A percentile compares a stretch with the other conserved stretches of the same genome.
phyloP scores from a whole-genome alignment of 306 rosid genomes.

The Delonix regia region DNA sequence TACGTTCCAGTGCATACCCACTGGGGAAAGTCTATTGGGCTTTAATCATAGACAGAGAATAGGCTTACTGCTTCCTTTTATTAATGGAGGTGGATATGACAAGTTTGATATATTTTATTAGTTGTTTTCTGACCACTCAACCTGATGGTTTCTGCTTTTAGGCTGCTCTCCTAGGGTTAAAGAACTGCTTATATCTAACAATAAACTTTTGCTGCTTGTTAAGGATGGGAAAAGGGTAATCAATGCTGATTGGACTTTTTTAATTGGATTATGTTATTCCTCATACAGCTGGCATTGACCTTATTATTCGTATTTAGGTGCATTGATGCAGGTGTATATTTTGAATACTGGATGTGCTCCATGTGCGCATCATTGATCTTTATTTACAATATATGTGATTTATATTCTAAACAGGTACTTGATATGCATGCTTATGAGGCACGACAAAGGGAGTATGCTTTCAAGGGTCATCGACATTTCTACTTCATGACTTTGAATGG shows the following conservation, averaged over 20 bases:
- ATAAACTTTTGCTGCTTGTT: constrained; percentile 10
- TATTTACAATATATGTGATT: constrained; percentile 29
- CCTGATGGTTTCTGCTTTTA: constrained; percentile 12
- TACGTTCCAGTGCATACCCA: constrained; percentile 26
- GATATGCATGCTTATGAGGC: constrained; percentile 83
- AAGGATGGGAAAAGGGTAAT: constrained; percentile 16
- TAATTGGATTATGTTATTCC: constrained; percentile 7
- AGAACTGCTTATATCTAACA: constrained; percentile 22
- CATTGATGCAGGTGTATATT: constrained; percentile 19
- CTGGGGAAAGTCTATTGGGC: constrained; percentile 10
- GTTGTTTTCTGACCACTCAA: neutral
- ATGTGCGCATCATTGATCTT: constrained; percentile 25
- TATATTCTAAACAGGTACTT: constrained; percentile 73
- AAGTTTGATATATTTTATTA: constrained; percentile 22
- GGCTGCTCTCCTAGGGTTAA: neutral
- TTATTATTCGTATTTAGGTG: constrained; percentile 19
- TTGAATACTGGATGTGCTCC: constrained; percentile 17
- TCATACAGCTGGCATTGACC: constrained; percentile 4
- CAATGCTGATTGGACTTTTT: constrained; percentile 23
- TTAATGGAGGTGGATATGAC: constrained; percentile 24
- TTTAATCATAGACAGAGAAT: constrained; percentile 7
- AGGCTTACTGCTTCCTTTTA: constrained; percentile 12
- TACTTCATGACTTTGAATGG: constrained; percentile 98
- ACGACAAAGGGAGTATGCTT: constrained; percentile 90
- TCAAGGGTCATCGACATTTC: constrained; percentile 96